Evolutionary conservation across 306 rosid species (phyloP).

Genomic region (Malus fusca): DNA sequence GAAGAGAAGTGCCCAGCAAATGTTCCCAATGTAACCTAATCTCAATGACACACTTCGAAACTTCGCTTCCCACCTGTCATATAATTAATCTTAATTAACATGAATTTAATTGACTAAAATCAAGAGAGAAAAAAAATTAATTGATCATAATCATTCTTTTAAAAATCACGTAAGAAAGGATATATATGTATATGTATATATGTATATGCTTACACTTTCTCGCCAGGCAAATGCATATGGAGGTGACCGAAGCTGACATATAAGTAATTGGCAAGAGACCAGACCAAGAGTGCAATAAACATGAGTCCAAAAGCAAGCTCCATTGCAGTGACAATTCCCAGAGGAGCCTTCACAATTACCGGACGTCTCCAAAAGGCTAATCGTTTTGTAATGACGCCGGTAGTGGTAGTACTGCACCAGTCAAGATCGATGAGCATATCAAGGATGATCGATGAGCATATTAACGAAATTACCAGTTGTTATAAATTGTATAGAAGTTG

Average conservation of each 20-base stretch:
- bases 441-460: background rate
- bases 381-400: background rate
- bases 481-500: background rate
- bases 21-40: constrained; percentile 60
- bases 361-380: constrained; percentile 41
- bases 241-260: constrained; percentile 45
- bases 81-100: background rate
- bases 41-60: constrained; percentile 59
- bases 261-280: constrained; percentile 65
- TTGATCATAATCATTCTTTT: background rate
- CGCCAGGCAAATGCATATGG: constrained; percentile 28
- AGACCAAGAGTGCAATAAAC: constrained; percentile 48
- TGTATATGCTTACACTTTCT: constrained; percentile 31
- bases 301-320: constrained; percentile 45
- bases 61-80: constrained; percentile 55
- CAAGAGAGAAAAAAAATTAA: too few relatives aligned
- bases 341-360: constrained; percentile 36
- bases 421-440: background rate
- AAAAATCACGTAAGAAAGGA: too few relatives aligned
- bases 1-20: constrained; percentile 74
- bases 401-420: background rate
- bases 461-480: background rate
- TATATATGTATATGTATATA: background rate
- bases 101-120: background rate
- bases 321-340: constrained; percentile 45